These are phyloP conservation scores for Lachnellula hyalina DNA, from an alignment of 2,329 filamentous ascomycete species.

Conservation along the genomic window DNA sequence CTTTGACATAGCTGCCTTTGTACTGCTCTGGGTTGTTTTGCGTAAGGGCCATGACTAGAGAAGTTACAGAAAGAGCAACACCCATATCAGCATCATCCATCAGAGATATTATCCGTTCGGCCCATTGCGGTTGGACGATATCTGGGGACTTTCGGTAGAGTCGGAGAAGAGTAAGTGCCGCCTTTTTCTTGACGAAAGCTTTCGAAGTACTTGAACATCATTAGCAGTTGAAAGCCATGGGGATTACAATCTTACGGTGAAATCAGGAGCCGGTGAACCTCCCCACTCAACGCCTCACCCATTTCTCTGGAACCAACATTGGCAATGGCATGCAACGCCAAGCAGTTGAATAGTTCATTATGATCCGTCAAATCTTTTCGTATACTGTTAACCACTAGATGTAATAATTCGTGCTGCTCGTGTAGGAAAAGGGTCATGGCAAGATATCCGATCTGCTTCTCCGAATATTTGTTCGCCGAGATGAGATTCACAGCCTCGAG, in stretches of 20 bases:
- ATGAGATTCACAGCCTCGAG: slow-evolving; percentile 97
- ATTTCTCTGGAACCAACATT: slow-evolving; percentile 97
- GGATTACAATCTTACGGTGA: slow-evolving; percentile 64
- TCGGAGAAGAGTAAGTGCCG: slow-evolving; percentile 84
- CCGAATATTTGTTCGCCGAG: slow-evolving; percentile 93
- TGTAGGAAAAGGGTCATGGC: slow-evolving; percentile 96
- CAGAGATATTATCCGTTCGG: slow-evolving; percentile 94
- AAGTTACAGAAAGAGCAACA: slow-evolving; percentile 91
- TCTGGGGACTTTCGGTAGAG: slow-evolving; percentile 91
- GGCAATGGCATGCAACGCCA: slow-evolving; percentile 94
- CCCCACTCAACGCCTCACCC: slow-evolving; percentile 85
- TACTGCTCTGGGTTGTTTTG: slow-evolving; percentile 95
- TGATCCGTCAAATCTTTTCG: slow-evolving; percentile 90
- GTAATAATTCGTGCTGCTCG: slow-evolving; percentile 92
- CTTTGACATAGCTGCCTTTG: slow-evolving; percentile 90
- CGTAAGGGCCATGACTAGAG: slow-evolving; percentile 86
- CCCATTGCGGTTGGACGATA: slow-evolving; percentile 95
- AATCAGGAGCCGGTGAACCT: slow-evolving; percentile 90
- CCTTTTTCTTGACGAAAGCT: slow-evolving; percentile 99
- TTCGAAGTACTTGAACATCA: slow-evolving; percentile 63
- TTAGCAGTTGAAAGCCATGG: slow-evolving; percentile 9
- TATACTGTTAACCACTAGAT: slow-evolving; percentile 97
- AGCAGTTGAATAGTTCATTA: slow-evolving; percentile 95
- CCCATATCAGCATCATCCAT: slow-evolving; percentile 97
- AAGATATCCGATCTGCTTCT: slow-evolving; percentile 98